Evolutionary conservation across 73 alveolate species (phyloP), one percentile per base, ranked within the genome.

Genomic region (Uronychia binucleata): DNA sequence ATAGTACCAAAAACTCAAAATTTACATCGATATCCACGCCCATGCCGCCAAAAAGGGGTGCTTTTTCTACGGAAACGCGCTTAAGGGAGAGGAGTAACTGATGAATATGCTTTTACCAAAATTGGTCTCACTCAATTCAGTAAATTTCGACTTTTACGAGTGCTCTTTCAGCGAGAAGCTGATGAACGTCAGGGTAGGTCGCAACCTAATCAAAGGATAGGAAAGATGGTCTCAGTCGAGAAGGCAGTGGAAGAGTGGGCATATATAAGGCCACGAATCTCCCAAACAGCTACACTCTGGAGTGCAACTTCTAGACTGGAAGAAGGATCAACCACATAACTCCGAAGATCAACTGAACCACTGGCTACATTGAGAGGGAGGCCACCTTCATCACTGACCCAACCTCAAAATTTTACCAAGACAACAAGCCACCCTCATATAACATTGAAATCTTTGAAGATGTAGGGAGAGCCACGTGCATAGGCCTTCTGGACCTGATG

Each of bases 191-290:
- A 90, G 34, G 60, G 87, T 28, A 77, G 79, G 79, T 92, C 96
- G 74, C 90, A 96, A 34, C 96, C 94, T 28, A 88, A 94, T 32
- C 97, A 93, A 96, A 94, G 80, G 97, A 95, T 78, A 92, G 91
- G 88, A 93, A 96, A 78, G 96, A 94, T 81, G 97, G 98, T 57
- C 82, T 95, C 19, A 87, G 97, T 33, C 93, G 97, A 84, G 99
- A 96, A 86, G 99, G 99, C 67, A 95, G 99, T 29, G 98, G 99
- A n/a, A 88, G 99, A 79, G 99, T 97, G 11, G 99, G 97, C 33
- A 77, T 97, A 77, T 95, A 93, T 78, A 94, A 96, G 67, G 97
- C 95, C 77, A 92, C 98, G 34, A 90, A 94, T 74, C 88, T 96
- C 26, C 83, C 92, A 58, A 94, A 91, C 83, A 89, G 98, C 83